A percentile compares a stretch with the other conserved stretches of the same genome.
phyloP scores from a whole-genome alignment of 306 rosid species.

The Prunus mongolica region DNA sequence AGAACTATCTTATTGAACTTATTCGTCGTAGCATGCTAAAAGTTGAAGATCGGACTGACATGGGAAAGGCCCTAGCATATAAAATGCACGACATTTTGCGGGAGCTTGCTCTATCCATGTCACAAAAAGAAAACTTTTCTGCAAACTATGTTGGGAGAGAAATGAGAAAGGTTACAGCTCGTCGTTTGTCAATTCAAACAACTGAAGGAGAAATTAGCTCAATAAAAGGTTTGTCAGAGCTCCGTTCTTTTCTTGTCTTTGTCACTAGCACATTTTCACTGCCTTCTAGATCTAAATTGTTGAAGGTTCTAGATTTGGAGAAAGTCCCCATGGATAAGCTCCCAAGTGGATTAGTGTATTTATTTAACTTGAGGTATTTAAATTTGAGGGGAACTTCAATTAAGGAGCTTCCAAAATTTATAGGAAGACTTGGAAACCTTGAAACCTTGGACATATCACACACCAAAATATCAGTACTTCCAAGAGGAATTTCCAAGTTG shows the following conservation, averaged over 20 bases:
- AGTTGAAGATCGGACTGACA: background rate
- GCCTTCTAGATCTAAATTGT: background rate
- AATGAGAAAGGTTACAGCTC: background rate
- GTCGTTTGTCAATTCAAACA: conserved; percentile 12
- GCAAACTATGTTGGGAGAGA: background rate
- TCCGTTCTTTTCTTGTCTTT: conserved; percentile 13
- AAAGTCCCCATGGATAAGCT: background rate
- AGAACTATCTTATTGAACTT: conserved; percentile 17
- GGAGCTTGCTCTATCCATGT: conserved; percentile 6
- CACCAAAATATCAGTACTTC: background rate
- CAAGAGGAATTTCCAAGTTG: conserved; percentile 3
- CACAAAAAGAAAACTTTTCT: conserved; percentile 6
- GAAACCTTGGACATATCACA: conserved; percentile 10
- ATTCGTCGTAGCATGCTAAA: conserved; percentile 18
- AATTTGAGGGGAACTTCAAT: conserved; percentile 6
- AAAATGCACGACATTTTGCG: conserved; percentile 24
- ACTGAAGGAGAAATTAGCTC: background rate
- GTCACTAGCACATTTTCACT: background rate
- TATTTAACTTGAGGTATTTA: conserved; percentile 19
- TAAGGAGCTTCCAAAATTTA: conserved; percentile 18
- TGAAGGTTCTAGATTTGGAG: conserved; percentile 19
- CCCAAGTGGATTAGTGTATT: background rate
- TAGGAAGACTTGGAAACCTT: conserved; percentile 17
- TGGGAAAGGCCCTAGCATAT: background rate
- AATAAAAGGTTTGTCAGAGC: background rate